Conservation (phyloP, 805 yeast species). For the Candida michaelii region DNA sequence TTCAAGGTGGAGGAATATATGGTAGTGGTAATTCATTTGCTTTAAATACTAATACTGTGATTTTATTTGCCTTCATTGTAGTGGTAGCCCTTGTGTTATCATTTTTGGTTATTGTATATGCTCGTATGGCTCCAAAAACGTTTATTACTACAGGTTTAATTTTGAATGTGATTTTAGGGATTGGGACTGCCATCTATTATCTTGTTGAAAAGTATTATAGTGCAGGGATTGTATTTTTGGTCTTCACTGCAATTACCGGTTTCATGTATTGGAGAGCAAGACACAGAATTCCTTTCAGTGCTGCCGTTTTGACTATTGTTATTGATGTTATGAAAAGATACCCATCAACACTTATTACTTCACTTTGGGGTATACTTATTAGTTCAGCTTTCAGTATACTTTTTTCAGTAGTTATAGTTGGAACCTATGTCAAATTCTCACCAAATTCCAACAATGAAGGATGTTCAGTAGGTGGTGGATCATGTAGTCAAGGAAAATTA, state of each 20-base stretch:
- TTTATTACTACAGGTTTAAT: constrained; percentile 72
- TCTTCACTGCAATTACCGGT: constrained; percentile 63
- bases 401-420: constrained; percentile 66
- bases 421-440: constrained; percentile 76
- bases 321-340: constrained; percentile 73
- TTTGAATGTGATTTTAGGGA: constrained; percentile 62
- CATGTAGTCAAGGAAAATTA: constrained; percentile 56
- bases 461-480: constrained; percentile 53
- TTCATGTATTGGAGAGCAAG: constrained; percentile 75
- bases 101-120: constrained; percentile 52
- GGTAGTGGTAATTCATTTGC: constrained; percentile 52
- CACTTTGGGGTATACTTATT: constrained; percentile 58
- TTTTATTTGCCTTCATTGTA: constrained; percentile 65
- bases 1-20: constrained; percentile 66
- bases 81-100: constrained; percentile 62
- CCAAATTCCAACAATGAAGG: constrained; percentile 53
- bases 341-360: constrained; percentile 66
- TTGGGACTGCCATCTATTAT: constrained; percentile 77
- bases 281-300: constrained; percentile 69
- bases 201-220: constrained; percentile 69
- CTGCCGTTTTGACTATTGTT: constrained; percentile 65
- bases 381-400: constrained; percentile 64
- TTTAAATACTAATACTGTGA: constrained; percentile 70
- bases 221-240: constrained; percentile 73
- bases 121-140: constrained; percentile 61